Percentiles rank a stretch among this genome's conserved stretches.
phyloP scores from a whole-genome alignment of 164 flowering plant species.

The Santalum album region DNA sequence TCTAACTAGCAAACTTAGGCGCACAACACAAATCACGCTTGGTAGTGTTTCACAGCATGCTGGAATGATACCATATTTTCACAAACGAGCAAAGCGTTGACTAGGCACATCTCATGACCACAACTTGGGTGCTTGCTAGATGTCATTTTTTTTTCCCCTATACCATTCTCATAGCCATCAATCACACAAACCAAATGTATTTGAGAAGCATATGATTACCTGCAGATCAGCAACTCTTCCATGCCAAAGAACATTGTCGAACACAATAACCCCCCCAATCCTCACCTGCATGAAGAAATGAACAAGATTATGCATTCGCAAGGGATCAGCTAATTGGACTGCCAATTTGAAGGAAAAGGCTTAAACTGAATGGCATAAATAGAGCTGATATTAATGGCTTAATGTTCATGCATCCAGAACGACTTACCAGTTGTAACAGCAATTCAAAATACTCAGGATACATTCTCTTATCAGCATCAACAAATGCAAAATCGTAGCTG shows the following conservation, averaged over 20 bases:
- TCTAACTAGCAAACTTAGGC: no score
- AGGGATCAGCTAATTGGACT: background rate
- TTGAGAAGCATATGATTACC: slow-evolving; percentile 45
- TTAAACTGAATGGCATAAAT: no score
- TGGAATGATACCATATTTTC: no score
- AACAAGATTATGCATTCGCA: background rate
- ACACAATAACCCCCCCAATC: slow-evolving; percentile 76
- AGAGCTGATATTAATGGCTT: background rate
- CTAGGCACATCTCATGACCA: no score
- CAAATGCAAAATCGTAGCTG: slow-evolving; percentile 1
- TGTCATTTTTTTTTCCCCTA: no score
- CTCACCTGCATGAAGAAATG: slow-evolving; percentile 44
- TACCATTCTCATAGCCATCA: no score
- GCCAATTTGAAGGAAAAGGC: background rate
- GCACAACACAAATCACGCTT: no score
- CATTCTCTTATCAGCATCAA: slow-evolving; percentile 1
- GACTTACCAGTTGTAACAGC: background rate
- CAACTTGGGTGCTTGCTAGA: no score
- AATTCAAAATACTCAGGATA: background rate
- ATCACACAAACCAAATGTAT: no score
- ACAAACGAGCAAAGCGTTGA: no score
- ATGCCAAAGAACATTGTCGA: slow-evolving; percentile 96
- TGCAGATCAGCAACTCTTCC: slow-evolving; percentile 85
- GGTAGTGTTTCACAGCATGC: no score
- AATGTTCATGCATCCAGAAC: background rate